phyloP scores from a whole-genome alignment of 495 filamentous ascomycete species.

The Cercophora newfieldiana region DNA sequence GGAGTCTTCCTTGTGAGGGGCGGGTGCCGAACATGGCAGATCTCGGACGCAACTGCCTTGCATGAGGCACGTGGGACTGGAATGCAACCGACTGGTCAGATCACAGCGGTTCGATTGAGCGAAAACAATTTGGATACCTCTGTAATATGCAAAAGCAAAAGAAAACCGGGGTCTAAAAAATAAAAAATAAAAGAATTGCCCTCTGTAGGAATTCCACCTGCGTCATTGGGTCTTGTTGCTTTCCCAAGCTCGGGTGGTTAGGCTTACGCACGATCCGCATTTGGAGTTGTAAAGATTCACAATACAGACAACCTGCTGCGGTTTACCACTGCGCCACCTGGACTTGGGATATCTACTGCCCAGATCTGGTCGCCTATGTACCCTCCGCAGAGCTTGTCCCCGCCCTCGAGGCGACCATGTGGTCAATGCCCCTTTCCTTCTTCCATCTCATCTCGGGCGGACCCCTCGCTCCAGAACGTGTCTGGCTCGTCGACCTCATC shows the following conservation, averaged over 20 bases:
- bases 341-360: not conserved
- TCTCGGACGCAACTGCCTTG: not conserved
- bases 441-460: not conserved
- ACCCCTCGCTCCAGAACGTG: not conserved
- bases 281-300: not conserved
- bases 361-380: not conserved
- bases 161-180: not conserved
- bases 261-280: not conserved
- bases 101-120: not conserved
- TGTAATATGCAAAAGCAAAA: not conserved
- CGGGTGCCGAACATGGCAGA: not conserved
- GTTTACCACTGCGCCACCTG: not conserved
- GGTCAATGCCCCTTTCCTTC: not conserved
- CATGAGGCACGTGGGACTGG: constrained; percentile 16
- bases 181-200: not conserved
- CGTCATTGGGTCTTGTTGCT: not conserved
- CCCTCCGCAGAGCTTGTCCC: not conserved
- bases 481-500: not conserved
- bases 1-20: too few relatives aligned
- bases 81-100: constrained; percentile 18
- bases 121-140: not conserved
- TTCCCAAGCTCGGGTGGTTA: not conserved
- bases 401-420: not conserved
- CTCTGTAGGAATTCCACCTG: not conserved
- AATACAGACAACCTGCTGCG: not conserved